phyloP scores from a whole-genome alignment of 495 filamentous ascomycete species.

The Penicillium diatomitis region DNA sequence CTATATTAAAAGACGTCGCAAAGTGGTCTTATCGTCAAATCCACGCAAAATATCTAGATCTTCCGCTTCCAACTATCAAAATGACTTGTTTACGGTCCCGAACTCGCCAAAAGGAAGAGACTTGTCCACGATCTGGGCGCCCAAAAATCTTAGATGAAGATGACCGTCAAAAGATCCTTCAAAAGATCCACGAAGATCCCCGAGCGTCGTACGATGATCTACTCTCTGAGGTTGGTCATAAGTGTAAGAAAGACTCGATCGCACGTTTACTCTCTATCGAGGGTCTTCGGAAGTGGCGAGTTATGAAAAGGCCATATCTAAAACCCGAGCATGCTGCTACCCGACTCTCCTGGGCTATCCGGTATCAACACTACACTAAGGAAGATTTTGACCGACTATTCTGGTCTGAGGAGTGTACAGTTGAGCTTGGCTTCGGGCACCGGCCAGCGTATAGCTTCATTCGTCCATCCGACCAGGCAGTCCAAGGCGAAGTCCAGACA shows the following conservation, averaged over 20 bases:
- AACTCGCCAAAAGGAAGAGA: not conserved
- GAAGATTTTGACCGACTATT: conserved; percentile 2
- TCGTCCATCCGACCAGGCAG: not conserved
- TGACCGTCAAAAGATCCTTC: not conserved
- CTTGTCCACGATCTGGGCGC: not conserved
- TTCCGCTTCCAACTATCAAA: not conserved
- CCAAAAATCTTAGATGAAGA: not conserved
- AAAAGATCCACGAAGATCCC: not conserved
- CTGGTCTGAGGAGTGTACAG: conserved; percentile 8
- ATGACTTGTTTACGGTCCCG: not conserved
- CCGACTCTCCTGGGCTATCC: not conserved
- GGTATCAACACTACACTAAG: conserved; percentile 1
- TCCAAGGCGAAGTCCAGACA: not conserved
- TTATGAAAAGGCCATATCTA: not conserved
- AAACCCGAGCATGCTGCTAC: not conserved
- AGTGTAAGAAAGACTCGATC: not conserved
- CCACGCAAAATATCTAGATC: not conserved
- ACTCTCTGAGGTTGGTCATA: not conserved
- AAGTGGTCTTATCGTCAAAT: not conserved
- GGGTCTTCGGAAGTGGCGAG: not conserved
- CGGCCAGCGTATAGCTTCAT: not conserved
- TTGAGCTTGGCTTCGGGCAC: conserved; percentile 2
- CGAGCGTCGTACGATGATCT: not conserved
- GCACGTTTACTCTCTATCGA: not conserved
- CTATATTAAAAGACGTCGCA: not conserved